A percentile compares a stretch with the other conserved stretches of the same genome.
phyloP scores from a whole-genome alignment of 2,329 filamentous ascomycete genomes.

The Colletotrichum zoysiae region DNA sequence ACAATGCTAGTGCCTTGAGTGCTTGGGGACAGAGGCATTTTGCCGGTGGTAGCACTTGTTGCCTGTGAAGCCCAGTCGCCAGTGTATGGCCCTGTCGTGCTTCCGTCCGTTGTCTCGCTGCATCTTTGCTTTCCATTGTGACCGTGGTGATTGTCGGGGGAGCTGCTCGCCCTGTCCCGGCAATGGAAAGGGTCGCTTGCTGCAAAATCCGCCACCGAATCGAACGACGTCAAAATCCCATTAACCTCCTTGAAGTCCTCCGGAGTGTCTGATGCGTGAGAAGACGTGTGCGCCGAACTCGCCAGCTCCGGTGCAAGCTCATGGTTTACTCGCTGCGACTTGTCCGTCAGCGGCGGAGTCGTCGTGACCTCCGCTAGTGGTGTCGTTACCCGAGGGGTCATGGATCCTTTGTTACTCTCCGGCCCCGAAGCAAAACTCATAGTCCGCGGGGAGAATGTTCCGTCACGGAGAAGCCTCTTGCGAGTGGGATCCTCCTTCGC shows the following conservation, averaged over 20 bases:
- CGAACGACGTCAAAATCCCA: conserved; percentile 59
- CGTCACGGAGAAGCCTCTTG: conserved; percentile 54
- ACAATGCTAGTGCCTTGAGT: conserved; percentile 75
- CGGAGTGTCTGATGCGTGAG: conserved; percentile 51
- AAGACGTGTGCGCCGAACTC: conserved; percentile 48
- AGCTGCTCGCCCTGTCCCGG: conserved; percentile 49
- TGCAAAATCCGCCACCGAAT: conserved; percentile 61
- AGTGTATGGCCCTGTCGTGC: conserved; percentile 64
- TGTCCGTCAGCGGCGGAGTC: conserved; percentile 42
- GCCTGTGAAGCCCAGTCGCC: conserved; percentile 74
- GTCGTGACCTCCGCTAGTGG: conserved; percentile 38
- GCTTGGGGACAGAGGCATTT: conserved; percentile 74
- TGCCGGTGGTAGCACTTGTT: conserved; percentile 73
- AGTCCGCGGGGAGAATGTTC: conserved; percentile 59
- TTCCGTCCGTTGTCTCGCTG: conserved; percentile 73
- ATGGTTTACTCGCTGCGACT: conserved; percentile 45
- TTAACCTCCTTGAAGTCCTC: conserved; percentile 58
- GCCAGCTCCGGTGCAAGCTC: conserved; percentile 47
- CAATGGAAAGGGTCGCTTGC: conserved; percentile 63
- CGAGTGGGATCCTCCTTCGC: conserved; percentile 59
- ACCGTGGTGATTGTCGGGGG: conserved; percentile 54
- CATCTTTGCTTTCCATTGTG: conserved; percentile 64
- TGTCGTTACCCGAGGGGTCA: conserved; percentile 38
- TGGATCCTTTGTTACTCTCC: conserved; percentile 28
- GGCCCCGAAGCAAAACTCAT: conserved; percentile 54